Evolutionary conservation across 805 yeast species (phyloP).

Genomic region (Wickerhamiella kazuoi): DNA sequence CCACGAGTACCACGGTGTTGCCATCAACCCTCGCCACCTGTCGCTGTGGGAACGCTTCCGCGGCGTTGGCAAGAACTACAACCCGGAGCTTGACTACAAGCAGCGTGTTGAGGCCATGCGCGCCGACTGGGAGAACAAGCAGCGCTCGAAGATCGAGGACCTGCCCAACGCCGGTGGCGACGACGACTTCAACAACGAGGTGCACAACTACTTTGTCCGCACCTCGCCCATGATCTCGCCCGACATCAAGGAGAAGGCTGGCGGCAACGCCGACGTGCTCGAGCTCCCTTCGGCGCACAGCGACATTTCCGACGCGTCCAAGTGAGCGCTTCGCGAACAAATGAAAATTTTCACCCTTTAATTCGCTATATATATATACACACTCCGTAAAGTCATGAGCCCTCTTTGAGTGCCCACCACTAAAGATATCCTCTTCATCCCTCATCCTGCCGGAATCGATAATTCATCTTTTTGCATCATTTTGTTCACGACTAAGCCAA

Average conservation of each 20-base stretch:
- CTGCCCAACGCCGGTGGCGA: constrained; percentile 9
- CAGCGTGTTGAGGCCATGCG: constrained; percentile 23
- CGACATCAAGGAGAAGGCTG: constrained; percentile 11
- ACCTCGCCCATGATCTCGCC: constrained; percentile 21
- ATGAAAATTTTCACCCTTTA: no score
- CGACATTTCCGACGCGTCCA: constrained; percentile 2
- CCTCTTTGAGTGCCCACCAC: no score
- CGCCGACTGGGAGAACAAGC: constrained; percentile 22
- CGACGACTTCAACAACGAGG: constrained; percentile 16
- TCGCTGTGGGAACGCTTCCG: constrained; percentile 22
- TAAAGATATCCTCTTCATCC: no score
- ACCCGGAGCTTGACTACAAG: constrained; percentile 24
- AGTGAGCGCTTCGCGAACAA: no score
- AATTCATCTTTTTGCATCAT: no score
- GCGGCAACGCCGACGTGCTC: constrained; percentile 14
- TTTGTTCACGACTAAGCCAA: no score
- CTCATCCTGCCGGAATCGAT: no score
- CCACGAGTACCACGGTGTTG: constrained; percentile 24
- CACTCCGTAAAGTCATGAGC: no score
- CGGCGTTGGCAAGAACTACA: constrained; percentile 21
- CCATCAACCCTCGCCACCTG: constrained; percentile 22
- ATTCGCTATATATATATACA: no score
- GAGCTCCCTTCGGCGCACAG: constrained; percentile 18
- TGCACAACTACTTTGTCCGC: constrained; percentile 22
- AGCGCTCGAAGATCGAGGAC: constrained; percentile 15